A percentile compares a stretch with the other conserved stretches of the same genome.
Conservation (phyloP, 768 basidiomycete species). For the Boletellus emodensis region DNA sequence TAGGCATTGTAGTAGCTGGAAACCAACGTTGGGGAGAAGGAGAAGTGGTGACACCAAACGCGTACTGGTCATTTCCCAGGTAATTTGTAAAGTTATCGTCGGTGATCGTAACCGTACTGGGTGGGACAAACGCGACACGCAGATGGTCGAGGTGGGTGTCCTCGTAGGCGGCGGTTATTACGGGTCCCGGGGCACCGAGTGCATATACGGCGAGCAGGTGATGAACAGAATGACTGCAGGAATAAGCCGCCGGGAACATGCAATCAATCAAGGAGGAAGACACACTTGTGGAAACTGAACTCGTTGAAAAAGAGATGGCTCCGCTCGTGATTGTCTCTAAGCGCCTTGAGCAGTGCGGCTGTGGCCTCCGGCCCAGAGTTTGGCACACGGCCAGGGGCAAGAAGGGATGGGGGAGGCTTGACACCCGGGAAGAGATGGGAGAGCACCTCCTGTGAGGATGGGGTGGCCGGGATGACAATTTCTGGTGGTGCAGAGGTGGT, state of each 20-base stretch:
- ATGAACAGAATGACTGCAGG: constrained; percentile 52
- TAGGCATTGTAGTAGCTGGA: constrained; percentile 32
- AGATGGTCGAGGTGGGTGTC: constrained; percentile 37
- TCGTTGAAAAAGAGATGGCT: constrained; percentile 54
- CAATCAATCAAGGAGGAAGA: background rate
- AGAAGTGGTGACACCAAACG: background rate
- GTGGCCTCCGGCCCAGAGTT: constrained; percentile 39
- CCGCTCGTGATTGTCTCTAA: constrained; percentile 50
- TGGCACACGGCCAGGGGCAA: constrained; percentile 36
- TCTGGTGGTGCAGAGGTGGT: constrained; percentile 27
- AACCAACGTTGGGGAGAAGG: background rate
- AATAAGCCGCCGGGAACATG: background rate
- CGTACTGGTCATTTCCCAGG: constrained; percentile 31
- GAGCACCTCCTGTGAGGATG: constrained; percentile 22
- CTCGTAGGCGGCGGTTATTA: constrained; percentile 42
- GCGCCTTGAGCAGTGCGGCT: constrained; percentile 33
- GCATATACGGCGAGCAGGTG: constrained; percentile 56
- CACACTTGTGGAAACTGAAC: constrained; percentile 32
- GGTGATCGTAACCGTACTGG: constrained; percentile 22
- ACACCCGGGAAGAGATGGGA: constrained; percentile 31
- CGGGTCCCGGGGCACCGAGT: constrained; percentile 46
- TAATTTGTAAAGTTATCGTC: constrained; percentile 23
- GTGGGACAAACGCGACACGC: constrained; percentile 31
- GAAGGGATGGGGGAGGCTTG: constrained; percentile 28
- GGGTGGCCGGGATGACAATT: constrained; percentile 14